Conservation (phyloP, 2,329 filamentous ascomycete species). For the Cytospora leucostoma region DNA sequence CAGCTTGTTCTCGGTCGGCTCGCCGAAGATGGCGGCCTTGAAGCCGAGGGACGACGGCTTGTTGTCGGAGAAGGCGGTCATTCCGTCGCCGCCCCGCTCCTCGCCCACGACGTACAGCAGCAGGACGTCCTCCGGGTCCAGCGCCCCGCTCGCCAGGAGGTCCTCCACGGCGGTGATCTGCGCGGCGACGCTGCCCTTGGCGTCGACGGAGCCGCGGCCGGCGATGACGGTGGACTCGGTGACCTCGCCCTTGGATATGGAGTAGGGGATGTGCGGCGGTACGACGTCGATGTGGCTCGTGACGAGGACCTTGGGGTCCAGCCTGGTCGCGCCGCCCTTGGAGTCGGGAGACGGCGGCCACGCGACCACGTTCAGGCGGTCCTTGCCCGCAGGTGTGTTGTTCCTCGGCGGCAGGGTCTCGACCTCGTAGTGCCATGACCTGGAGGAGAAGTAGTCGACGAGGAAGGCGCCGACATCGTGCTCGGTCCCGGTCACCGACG, state of each 20-base stretch:
- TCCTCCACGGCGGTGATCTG: slow-evolving; percentile 69
- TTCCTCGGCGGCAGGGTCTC: slow-evolving; percentile 44
- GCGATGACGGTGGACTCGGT: slow-evolving; percentile 56
- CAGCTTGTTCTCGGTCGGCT: slow-evolving; percentile 86
- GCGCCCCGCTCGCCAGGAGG: slow-evolving; percentile 42
- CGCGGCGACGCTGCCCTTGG: slow-evolving; percentile 69
- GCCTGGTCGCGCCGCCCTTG: slow-evolving; percentile 38
- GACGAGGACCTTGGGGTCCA: slow-evolving; percentile 58
- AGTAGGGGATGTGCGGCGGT: slow-evolving; percentile 72
- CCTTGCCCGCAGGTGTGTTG: slow-evolving; percentile 34
- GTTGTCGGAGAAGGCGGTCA: slow-evolving; percentile 57
- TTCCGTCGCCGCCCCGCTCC: slow-evolving; percentile 78
- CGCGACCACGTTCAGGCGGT: slow-evolving; percentile 76
- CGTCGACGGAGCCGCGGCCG: slow-evolving; percentile 75
- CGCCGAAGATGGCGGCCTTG: slow-evolving; percentile 82
- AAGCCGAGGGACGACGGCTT: slow-evolving; percentile 42
- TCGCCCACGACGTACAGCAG: slow-evolving; percentile 78
- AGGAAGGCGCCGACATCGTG: slow-evolving; percentile 68
- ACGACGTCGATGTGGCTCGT: slow-evolving; percentile 83
- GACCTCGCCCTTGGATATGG: slow-evolving; percentile 50
- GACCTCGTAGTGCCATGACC: slow-evolving; percentile 46
- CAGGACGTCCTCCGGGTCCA: slow-evolving; percentile 52
- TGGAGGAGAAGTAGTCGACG: slow-evolving; percentile 60
- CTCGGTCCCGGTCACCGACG: slow-evolving; percentile 73
- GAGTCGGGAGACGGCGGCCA: slow-evolving; percentile 50